Evolutionary conservation across 805 yeast species (phyloP), one percentile per base, ranked within the genome.

Genomic region (Saccharomycopsis selenospora): DNA sequence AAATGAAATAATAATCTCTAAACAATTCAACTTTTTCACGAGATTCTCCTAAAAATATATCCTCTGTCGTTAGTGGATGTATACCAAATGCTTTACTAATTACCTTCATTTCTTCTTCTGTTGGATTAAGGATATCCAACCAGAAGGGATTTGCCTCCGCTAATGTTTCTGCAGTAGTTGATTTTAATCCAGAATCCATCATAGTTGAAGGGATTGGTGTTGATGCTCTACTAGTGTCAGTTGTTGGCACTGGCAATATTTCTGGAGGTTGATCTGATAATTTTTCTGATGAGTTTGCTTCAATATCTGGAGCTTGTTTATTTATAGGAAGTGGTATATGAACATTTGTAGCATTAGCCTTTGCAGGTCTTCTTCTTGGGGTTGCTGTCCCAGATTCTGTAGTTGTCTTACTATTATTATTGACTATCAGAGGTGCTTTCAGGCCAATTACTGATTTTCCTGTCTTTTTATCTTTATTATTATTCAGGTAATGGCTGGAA

Each of bases 41-140:
- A 22, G 96, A 79, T 68, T 91, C 99, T 68, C 90, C 95, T 79
- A 88, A 85, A 49, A 96, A 72, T 55, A 91, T 90, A 80, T 91
- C 99, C 68, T 91, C 99, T 1, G 96, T 89, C 0, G 99, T 91
- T 71, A 91, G 80, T 26, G 99, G 99, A 71, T 91, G 99, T 67
- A 91, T 87, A 7, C 96, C 96, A 65, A 91, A 91, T 0, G 97
- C 93, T 59, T 90, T 90, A 7, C 96, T 83, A 36, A 93, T 64
- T 58, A 86, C 81, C 61, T 85, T 85, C 96, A 93, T 88, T 66
- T 93, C 99, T 18, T 81, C 80, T 61, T 91, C 98, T 0, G 96
- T 87, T 4, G 99, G 98, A 60, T 95, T 84, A 38, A 80, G 71
- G 62, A 97, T 89, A 64, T 93, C 97, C 40, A 93, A 69, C 97